These are phyloP conservation scores for Cladophialophora carrionii DNA, from an alignment of 2,329 filamentous ascomycete species.

Conservation along the genomic window DNA sequence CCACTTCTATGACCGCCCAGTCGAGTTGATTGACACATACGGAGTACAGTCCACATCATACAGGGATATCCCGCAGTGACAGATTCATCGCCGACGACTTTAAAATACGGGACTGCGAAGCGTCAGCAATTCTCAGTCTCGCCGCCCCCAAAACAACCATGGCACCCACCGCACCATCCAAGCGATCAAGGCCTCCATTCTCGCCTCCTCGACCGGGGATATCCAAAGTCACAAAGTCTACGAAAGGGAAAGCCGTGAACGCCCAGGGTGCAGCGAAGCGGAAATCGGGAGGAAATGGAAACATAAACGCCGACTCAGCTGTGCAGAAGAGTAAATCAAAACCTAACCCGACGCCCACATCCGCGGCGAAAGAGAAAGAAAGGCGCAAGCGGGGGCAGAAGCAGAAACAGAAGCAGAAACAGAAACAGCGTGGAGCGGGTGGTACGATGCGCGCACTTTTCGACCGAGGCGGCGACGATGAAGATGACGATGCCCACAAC, in stretches of 20 bases:
- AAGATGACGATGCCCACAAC: conserved; percentile 18
- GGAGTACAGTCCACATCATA: background rate
- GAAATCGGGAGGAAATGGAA: background rate
- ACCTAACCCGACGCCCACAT: background rate
- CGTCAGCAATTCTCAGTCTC: background rate
- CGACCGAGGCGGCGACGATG: conserved; percentile 19
- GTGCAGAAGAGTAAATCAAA: background rate
- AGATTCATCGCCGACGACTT: background rate
- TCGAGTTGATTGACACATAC: background rate
- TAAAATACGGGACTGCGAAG: background rate
- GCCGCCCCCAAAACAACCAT: background rate
- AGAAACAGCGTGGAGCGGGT: conserved; percentile 10
- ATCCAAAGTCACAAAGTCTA: conserved; percentile 31
- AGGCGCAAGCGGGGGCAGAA: conserved; percentile 10
- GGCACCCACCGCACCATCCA: conserved; percentile 7
- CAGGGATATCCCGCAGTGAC: background rate
- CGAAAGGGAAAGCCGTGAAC: conserved; percentile 29
- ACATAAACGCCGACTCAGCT: background rate
- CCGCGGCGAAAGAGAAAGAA: background rate
- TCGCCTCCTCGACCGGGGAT: conserved; percentile 47
- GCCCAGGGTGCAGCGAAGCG: background rate
- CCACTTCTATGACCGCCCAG: background rate
- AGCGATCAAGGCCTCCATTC: conserved; percentile 45
- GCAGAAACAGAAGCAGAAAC: conserved; percentile 9
- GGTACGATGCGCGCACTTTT: conserved; percentile 26